These are phyloP conservation scores for Talaromyces sp. DNA, from an alignment of 2,329 filamentous ascomycete genomes.

Conservation along the genomic window DNA sequence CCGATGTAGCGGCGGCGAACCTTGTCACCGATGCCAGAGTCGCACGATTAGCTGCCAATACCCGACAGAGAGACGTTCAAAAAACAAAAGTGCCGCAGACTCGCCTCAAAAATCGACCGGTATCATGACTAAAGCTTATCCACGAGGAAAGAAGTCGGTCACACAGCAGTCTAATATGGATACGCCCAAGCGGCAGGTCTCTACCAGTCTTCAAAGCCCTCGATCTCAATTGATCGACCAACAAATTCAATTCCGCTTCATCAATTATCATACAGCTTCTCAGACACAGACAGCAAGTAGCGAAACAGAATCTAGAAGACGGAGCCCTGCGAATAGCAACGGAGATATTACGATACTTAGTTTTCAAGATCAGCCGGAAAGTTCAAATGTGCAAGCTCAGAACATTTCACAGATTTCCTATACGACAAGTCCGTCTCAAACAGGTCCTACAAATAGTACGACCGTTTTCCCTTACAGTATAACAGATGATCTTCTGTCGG, in stretches of 20 bases:
- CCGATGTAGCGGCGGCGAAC: slow-evolving; percentile 37
- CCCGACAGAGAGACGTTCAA: slow-evolving; percentile 39
- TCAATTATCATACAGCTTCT: slow-evolving; percentile 10
- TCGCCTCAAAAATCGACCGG: neutral
- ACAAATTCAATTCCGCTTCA: slow-evolving; percentile 26
- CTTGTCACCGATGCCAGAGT: slow-evolving; percentile 37
- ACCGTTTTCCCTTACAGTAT: neutral
- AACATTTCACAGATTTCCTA: slow-evolving; percentile 18
- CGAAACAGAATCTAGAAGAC: neutral
- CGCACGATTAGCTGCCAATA: slow-evolving; percentile 40
- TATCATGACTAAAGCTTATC: neutral
- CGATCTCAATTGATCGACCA: slow-evolving; percentile 20
- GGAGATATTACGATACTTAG: neutral
- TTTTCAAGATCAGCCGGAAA: neutral
- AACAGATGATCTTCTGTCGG: neutral
- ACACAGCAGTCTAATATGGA: neutral
- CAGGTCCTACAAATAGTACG: neutral
- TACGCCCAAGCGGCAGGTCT: neutral
- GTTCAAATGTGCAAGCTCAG: slow-evolving; percentile 9
- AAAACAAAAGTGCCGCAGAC: slow-evolving; percentile 27
- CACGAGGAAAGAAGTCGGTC: neutral
- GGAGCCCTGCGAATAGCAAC: neutral
- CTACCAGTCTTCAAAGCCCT: slow-evolving; percentile 8
- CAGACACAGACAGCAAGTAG: neutral
- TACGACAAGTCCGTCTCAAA: slow-evolving; percentile 17